Conservation (phyloP, 352 stramenopile species). For the Globisporangium emineosum region DNA sequence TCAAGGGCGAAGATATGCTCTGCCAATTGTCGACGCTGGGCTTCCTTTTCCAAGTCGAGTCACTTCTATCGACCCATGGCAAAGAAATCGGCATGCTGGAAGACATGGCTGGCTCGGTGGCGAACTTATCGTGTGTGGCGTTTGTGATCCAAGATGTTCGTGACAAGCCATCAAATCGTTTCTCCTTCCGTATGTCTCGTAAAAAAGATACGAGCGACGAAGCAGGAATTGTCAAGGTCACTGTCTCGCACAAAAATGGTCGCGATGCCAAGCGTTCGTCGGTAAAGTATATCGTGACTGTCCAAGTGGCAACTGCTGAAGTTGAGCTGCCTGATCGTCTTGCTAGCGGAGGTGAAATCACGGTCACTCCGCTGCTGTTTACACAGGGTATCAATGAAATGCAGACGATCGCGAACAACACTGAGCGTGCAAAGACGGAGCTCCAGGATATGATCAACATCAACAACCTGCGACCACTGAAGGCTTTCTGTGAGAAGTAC, state of each 20-base stretch:
- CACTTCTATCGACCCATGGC: slow-evolving; percentile 92
- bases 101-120: slow-evolving; percentile 83
- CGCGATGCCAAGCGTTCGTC: slow-evolving; percentile 47
- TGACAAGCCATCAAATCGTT: slow-evolving; percentile 82
- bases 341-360: slow-evolving; percentile 66
- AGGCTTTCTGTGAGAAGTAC: slow-evolving; percentile 86
- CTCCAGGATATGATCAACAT: slow-evolving; percentile 90
- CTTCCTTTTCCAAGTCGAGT: slow-evolving; percentile 91
- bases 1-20: slow-evolving; percentile 79
- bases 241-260: slow-evolving; percentile 55
- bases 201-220: slow-evolving; percentile 78
- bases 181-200: slow-evolving; percentile 84
- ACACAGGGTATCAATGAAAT: slow-evolving; percentile 94
- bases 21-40: slow-evolving; percentile 78
- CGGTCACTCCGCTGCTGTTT: slow-evolving; percentile 82
- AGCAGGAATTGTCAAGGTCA: slow-evolving; percentile 75
- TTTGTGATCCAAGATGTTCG: slow-evolving; percentile 85
- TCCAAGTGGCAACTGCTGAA: slow-evolving; percentile 74
- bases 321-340: slow-evolving; percentile 75
- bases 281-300: slow-evolving; percentile 83
- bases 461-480: slow-evolving; percentile 76
- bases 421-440: slow-evolving; percentile 83
- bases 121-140: slow-evolving; percentile 81
- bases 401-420: slow-evolving; percentile 93
- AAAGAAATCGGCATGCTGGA: slow-evolving; percentile 97